These are phyloP conservation scores for Suaeda aralocaspica DNA, from an alignment of 148 eudicot genomes.

Conservation along the genomic window DNA sequence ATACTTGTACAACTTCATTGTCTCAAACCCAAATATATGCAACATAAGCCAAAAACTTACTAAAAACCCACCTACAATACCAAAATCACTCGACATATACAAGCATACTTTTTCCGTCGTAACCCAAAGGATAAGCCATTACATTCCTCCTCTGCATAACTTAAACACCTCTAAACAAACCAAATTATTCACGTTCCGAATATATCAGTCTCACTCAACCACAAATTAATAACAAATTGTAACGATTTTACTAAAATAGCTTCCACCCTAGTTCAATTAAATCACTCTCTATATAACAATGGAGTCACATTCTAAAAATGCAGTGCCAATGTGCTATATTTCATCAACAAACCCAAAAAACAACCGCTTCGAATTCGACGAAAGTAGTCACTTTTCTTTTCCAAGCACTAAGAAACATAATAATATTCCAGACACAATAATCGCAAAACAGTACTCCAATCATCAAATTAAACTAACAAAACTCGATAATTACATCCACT, in stretches of 20 bases:
- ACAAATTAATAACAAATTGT: no score
- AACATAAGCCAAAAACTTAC: background rate
- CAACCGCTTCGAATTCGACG: background rate
- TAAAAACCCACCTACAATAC: background rate
- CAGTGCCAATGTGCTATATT: background rate
- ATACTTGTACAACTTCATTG: no score
- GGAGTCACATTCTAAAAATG: background rate
- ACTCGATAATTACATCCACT: background rate
- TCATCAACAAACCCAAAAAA: background rate
- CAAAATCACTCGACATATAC: background rate
- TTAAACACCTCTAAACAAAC: no score
- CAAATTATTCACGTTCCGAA: no score
- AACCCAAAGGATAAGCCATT: no score
- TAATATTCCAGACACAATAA: background rate
- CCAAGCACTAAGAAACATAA: background rate
- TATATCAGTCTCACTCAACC: no score
- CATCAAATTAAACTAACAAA: background rate
- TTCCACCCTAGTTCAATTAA: no score
- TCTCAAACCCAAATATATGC: no score
- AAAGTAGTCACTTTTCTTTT: background rate
- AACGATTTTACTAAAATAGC: no score
- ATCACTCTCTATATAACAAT: background rate
- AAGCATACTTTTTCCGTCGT: background rate
- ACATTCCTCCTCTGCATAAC: no score
- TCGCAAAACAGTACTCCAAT: conserved; percentile 9